Evolutionary conservation across 345 rosid species (phyloP).

Genomic region (Physaria fendleri): DNA sequence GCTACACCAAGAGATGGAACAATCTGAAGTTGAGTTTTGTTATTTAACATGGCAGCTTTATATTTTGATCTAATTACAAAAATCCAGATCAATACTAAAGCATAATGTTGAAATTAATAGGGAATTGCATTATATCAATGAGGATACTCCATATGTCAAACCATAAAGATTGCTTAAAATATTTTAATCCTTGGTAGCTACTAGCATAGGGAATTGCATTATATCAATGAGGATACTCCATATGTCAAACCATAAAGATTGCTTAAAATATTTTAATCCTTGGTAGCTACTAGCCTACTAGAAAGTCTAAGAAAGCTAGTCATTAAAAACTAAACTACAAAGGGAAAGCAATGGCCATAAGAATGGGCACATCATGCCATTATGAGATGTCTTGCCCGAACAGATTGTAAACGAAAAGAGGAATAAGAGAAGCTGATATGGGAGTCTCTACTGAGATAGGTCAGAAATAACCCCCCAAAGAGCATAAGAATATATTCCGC

Average conservation of each 20-base stretch:
- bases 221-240: not conserved
- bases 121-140: not conserved
- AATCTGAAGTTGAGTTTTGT: not conserved
- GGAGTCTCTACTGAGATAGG: not conserved
- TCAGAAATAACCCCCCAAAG: not conserved
- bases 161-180: not conserved
- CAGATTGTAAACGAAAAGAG: too few relatives aligned
- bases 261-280: not conserved
- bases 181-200: not conserved
- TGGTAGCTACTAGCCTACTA: not conserved
- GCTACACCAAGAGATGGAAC: not conserved
- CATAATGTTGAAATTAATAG: not conserved
- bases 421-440: not conserved
- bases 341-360: too few relatives aligned
- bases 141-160: not conserved
- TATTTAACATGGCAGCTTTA: not conserved
- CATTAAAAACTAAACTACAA: not conserved
- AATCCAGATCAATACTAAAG: not conserved
- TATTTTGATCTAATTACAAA: not conserved
- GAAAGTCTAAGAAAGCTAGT: not conserved
- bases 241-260: not conserved
- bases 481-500: not conserved
- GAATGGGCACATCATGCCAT: too few relatives aligned
- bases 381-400: too few relatives aligned
- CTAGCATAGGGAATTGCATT: too few relatives aligned